A percentile compares a stretch with the other conserved stretches of the same genome.
phyloP scores from a whole-genome alignment of 1,284 basidiomycete species.

The Cryptococcus hybrid region DNA sequence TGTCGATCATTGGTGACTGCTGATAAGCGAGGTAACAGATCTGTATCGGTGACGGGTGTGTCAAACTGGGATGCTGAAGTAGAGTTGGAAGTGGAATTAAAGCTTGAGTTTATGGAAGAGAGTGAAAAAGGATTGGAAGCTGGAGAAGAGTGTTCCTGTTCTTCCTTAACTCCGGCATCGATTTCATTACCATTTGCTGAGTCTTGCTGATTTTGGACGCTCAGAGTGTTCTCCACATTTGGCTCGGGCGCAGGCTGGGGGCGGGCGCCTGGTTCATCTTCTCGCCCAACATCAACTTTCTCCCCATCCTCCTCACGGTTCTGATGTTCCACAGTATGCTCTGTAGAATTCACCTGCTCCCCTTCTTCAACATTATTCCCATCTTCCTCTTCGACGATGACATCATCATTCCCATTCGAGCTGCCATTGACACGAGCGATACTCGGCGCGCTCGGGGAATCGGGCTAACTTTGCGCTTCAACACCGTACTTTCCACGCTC shows the following conservation, averaged over 20 bases:
- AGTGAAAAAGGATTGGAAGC: too few species aligned
- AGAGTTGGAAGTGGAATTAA: too few species aligned
- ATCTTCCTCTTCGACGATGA: conserved; percentile 1
- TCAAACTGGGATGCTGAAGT: too few species aligned
- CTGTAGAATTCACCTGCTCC: background rate
- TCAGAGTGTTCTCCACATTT: too few species aligned
- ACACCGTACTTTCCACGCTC: conserved; percentile 33
- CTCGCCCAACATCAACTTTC: background rate
- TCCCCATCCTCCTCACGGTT: background rate
- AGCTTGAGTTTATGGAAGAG: too few species aligned
- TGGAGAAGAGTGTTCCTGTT: background rate
- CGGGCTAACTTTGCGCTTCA: conserved; percentile 29
- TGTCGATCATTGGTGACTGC: too few species aligned
- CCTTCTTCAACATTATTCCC: background rate
- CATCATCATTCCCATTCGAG: background rate
- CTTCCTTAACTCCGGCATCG: background rate
- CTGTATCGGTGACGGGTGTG: too few species aligned
- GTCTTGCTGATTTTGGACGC: too few species aligned
- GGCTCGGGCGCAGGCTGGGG: too few species aligned
- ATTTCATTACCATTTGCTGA: background rate
- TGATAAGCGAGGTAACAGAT: too few species aligned
- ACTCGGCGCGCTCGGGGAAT: background rate
- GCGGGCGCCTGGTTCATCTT: too few species aligned
- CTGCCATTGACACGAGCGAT: background rate
- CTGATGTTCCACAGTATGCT: background rate